phyloP scores from a whole-genome alignment of 2,329 filamentous ascomycete species.

The Sporothrix variecibatus region DNA sequence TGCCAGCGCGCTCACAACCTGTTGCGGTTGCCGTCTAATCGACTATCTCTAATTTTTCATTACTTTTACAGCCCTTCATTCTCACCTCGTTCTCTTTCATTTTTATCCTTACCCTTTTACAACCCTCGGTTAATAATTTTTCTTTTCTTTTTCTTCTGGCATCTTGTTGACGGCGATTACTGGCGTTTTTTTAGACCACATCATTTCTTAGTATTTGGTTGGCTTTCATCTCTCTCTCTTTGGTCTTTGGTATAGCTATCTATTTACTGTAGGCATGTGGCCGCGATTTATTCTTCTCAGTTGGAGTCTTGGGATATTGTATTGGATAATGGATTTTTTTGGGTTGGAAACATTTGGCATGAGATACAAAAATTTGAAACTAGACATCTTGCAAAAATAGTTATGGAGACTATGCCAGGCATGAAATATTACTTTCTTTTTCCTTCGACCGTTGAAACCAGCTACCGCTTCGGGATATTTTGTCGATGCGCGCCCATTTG shows the following conservation, averaged over 20 bases:
- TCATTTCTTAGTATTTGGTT: not conserved
- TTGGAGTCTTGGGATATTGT: not conserved
- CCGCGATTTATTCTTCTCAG: not conserved
- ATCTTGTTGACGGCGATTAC: not conserved
- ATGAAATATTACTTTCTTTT: not conserved
- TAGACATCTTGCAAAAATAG: not conserved
- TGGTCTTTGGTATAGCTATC: not conserved
- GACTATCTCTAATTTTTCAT: not conserved
- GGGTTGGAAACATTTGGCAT: not conserved
- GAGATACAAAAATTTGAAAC: not conserved
- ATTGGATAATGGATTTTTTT: too few species aligned
- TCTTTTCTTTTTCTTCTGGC: not conserved
- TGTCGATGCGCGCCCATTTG: not conserved
- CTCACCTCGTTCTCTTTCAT: not conserved
- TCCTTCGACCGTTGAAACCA: not conserved
- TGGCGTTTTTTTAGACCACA: not conserved
- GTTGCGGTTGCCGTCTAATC: not conserved
- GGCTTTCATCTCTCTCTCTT: not conserved
- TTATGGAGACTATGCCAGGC: not conserved
- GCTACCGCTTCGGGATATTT: not conserved
- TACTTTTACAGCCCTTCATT: not conserved
- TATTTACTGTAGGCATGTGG: not conserved
- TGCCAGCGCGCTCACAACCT: not conserved
- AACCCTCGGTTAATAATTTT: not conserved
- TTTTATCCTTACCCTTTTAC: not conserved